Evolutionary conservation across 106 monocot species (phyloP), one percentile per base, ranked within the genome.

Genomic region (Xerophyta viscosa): DNA sequence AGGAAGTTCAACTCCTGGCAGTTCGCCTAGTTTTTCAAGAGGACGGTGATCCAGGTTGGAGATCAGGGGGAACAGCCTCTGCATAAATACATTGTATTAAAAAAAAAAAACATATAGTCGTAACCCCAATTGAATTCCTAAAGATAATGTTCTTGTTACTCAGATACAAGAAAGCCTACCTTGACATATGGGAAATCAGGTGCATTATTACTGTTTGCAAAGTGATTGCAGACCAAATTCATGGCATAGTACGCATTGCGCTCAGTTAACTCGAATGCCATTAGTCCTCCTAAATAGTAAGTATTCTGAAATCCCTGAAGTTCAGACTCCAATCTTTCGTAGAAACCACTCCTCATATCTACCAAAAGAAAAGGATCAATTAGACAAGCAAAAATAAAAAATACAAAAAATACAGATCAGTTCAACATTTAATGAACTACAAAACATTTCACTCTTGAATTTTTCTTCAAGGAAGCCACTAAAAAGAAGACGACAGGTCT

Each of bases 211-310:
- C 54, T 46, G 48, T 6, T 63, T 47, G 71, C 66, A 23, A 78
- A 78, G 48, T 78, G 63, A 41, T 63, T 78, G 45, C 71, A 72
- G 46, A 78, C 53, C 62, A 67, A 53, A 21, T 61, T 27, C 12
- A 78, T 63, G 9, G 77, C 62, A 47, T 78, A 71, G 10, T 66
- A 71, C 53, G 77, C 62, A 58, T 72, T 78, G 26, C 77, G 48
- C 41, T 78, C 77, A 0, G 77, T 78, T 17, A 78, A 60, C 53
- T 78, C 71, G 57, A 78, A 78, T 25, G 77, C 77, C 63, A 78
- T 52, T 14, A 78, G 60, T 13, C 71, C 77, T 57, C 77, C 77
- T 15, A 78, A 57, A 58, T 72, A 78, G 30, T 72, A 78, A 45
- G 77, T 78, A 56, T 67, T 78, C 50, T 71, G 71, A 41, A 57